Evolutionary conservation across 768 basidiomycete species (phyloP), one percentile per base, ranked within the genome.

Genomic region (Pisolithus marmoratus): DNA sequence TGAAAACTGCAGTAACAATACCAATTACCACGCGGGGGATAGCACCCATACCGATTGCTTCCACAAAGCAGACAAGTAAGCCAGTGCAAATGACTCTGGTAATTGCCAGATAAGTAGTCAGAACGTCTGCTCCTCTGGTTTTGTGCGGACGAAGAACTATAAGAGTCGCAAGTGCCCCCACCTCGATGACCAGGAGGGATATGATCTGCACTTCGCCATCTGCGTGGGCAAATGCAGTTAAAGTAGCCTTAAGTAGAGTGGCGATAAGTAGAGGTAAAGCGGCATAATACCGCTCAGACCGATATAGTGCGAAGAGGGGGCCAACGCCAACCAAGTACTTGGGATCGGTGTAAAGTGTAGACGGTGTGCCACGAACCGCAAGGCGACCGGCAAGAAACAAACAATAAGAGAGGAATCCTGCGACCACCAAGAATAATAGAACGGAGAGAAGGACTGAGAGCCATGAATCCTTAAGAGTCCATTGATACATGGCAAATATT

Each of bases 391-490:
- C 72, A 52, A 74, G 62, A 63, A 81, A 66, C 50, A 74, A 62
- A 2, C 81, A 74, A 56, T 79, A 75, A 22, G 73, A 59, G 38
- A 92, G 70, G 53, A 75, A 61, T 9, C 72, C 68, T 29, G 77
- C 42, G 29, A 88, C 67, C 43, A 66, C 69, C 43, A 88, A 60
- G 63, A 94, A 71, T 11, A 78, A 66, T 52, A 94, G 60, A 53
- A 87, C 85, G 2, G 93, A 88, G 38, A 97, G 74, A 34, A 95
- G 72, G 58, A 84, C 77, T 0, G 92, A 80, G 2, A 95, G 75
- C 85, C 90, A 92, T 0, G 93, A 94, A 68, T 97, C 93, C 53
- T 80, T 72, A 55, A 94, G 73, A 1, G 88, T 90, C 90, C 94
- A 97, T 66, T 97, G 94, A 66, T 86, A 93, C 62, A 96, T 80